A percentile compares a stretch with the other conserved stretches of the same genome.
Conservation (phyloP, 805 yeast species). For the Metschnikowia kofuensis region DNA sequence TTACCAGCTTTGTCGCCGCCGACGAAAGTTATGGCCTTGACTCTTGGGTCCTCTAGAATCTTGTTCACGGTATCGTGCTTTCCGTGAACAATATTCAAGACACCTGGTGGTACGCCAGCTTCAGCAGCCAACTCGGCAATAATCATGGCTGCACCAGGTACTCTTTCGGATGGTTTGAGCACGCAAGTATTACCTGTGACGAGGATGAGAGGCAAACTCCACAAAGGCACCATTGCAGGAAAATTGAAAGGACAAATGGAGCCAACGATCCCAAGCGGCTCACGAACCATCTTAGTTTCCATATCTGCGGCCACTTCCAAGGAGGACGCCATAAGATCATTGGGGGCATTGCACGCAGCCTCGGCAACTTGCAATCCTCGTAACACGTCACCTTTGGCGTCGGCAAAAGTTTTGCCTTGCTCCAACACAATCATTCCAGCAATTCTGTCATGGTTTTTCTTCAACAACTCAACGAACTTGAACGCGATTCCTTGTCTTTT, state of each 20-base stretch:
- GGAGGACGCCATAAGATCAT: slow-evolving; percentile 59
- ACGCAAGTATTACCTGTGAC: slow-evolving; percentile 72
- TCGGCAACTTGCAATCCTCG: slow-evolving; percentile 80
- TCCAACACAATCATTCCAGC: slow-evolving; percentile 54
- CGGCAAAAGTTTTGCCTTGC: slow-evolving; percentile 69
- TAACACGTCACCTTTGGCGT: slow-evolving; percentile 70
- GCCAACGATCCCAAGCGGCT: slow-evolving; percentile 72
- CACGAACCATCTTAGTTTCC: slow-evolving; percentile 76
- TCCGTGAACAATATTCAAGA: slow-evolving; percentile 71
- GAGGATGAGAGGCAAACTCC: slow-evolving; percentile 61
- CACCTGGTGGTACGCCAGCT: slow-evolving; percentile 78
- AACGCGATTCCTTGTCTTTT: slow-evolving; percentile 71
- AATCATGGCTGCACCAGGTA: slow-evolving; percentile 78
- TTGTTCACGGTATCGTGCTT: slow-evolving; percentile 69
- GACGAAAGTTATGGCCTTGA: slow-evolving; percentile 74
- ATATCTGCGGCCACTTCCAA: slow-evolving; percentile 69
- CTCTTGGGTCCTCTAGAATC: slow-evolving; percentile 66
- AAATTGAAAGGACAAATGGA: slow-evolving; percentile 80
- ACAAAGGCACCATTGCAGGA: slow-evolving; percentile 77
- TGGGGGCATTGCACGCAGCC: slow-evolving; percentile 63
- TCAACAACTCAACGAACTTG: slow-evolving; percentile 62
- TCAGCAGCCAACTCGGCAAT: slow-evolving; percentile 67
- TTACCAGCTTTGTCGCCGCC: slow-evolving; percentile 79
- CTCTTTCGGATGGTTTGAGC: slow-evolving; percentile 60
- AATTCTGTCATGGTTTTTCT: slow-evolving; percentile 63